Base-by-base conservation (phyloP, 768 basidiomycete genomes). In the Grammothele lineata region DNA sequence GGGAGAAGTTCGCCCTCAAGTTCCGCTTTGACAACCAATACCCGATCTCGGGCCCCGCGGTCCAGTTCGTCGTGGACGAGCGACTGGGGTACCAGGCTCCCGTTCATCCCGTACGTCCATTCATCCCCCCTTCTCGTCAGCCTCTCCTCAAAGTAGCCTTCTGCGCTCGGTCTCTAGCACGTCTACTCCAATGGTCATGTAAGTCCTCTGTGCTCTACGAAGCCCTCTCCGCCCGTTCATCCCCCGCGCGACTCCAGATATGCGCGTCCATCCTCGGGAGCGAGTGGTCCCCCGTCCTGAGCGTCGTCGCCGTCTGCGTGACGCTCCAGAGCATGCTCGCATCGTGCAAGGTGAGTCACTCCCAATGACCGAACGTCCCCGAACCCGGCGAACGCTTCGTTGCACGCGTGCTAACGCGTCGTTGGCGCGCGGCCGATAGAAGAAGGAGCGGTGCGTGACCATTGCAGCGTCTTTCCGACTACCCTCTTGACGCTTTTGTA, bases 251-350 rank as follows among this genome's bases (percentile, higher is more conserved):
- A 18, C 18, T 26, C n/a, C 24, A 92, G 85, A 92, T 93, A 56
- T 93, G 91, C 60, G 89, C 87, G 8, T 91, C 87, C 12, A 92
- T 94, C 47, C 78, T 94, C 7, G 92, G 89, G 22, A 85, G 77
- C 56, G 91, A 92, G 54, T 92, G 90, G 90, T 89, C 87, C 9
- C 91, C 89, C 0, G 88, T 91, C n/a, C 67, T 92, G 53, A 89
- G 85, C 51, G 88, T 89, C 18, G 73, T 83, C 22, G 77, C 87
- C 2, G 80, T 92, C 35, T 92, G 88, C 58, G 78, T 92, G 15
- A 92, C 91, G 3, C 66, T 94, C 38, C 92, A 93, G 69, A 89
- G 87, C 58, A 94, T 94, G 92, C 75, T 94, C 47, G 92, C 89
- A 19, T 90, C 87, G 6, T 91, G 87, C 79, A 93, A 89, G 81